Conservation (phyloP, 1,284 basidiomycete genomes). For the Melanopsichium pennsylvanicum region DNA sequence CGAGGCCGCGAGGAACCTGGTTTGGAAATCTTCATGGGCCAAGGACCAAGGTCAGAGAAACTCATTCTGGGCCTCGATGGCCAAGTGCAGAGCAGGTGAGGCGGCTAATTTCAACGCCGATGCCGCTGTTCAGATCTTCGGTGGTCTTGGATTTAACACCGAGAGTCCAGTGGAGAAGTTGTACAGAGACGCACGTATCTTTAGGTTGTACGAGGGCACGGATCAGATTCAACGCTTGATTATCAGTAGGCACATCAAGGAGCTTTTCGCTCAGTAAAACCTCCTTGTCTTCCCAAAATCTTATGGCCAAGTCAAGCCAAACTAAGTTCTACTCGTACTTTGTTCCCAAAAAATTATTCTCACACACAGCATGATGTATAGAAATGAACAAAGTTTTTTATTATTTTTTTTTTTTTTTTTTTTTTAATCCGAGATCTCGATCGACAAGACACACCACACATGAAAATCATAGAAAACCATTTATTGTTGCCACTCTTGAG, state of each 20-base stretch:
- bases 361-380: too few relatives aligned
- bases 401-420: too few relatives aligned
- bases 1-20: conserved; percentile 69
- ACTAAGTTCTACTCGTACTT: too few relatives aligned
- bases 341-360: too few relatives aligned
- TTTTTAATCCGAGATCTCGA: too few relatives aligned
- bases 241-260: conserved; percentile 60
- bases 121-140: conserved; percentile 68
- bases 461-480: too few relatives aligned
- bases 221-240: conserved; percentile 63
- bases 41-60: conserved; percentile 70
- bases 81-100: conserved; percentile 68
- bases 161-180: conserved; percentile 72
- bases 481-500: too few relatives aligned
- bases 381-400: too few relatives aligned
- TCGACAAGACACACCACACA: too few relatives aligned
- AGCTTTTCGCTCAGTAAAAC: conserved; percentile 51
- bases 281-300: neutral
- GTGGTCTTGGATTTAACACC: conserved; percentile 70
- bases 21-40: conserved; percentile 69
- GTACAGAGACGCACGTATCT: conserved; percentile 66
- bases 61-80: conserved; percentile 71
- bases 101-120: conserved; percentile 57
- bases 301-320: too few relatives aligned
- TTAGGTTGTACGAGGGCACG: conserved; percentile 61